These are phyloP conservation scores for Tetrapisispora namnaoensis DNA, from an alignment of 805 yeast species.

Conservation along the genomic window DNA sequence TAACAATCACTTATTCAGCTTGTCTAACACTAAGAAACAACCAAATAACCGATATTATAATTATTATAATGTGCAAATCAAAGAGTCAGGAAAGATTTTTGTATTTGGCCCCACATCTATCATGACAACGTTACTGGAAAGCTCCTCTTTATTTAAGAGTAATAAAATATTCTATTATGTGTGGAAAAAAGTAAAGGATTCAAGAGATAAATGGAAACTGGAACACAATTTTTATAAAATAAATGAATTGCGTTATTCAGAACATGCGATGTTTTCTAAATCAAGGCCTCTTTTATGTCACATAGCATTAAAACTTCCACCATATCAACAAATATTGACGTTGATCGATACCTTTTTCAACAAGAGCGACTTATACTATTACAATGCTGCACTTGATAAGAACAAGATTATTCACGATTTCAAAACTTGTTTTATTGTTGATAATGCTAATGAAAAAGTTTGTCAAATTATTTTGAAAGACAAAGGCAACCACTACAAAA, in stretches of 20 bases:
- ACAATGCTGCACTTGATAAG: conserved; percentile 11
- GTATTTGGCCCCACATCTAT: conserved; percentile 27
- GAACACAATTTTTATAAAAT: conserved; percentile 7
- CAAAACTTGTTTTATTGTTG: conserved; percentile 7
- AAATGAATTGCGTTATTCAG: conserved; percentile 13
- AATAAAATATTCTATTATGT: conserved; percentile 7
- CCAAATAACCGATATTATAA: conserved; percentile 7
- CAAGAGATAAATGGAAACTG: conserved; percentile 18
- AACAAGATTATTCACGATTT: conserved; percentile 18
- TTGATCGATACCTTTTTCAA: conserved; percentile 12
- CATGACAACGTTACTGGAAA: conserved; percentile 11
- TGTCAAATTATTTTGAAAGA: background rate
- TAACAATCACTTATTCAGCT: too few relatives aligned
- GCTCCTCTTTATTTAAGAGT: conserved; percentile 13
- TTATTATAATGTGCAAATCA: conserved; percentile 10
- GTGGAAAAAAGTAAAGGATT: conserved; percentile 20
- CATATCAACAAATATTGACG: conserved; percentile 10
- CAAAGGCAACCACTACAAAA: conserved; percentile 21
- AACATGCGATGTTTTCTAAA: background rate
- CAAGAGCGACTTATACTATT: conserved; percentile 7
- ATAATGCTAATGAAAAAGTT: conserved; percentile 3
- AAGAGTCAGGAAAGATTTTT: conserved; percentile 16
- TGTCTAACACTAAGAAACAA: background rate
- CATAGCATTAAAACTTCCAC: conserved; percentile 14
- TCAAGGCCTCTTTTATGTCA: conserved; percentile 4